Base-by-base conservation (phyloP, 768 basidiomycete genomes). In the Xerocomellus chrysenteron region DNA sequence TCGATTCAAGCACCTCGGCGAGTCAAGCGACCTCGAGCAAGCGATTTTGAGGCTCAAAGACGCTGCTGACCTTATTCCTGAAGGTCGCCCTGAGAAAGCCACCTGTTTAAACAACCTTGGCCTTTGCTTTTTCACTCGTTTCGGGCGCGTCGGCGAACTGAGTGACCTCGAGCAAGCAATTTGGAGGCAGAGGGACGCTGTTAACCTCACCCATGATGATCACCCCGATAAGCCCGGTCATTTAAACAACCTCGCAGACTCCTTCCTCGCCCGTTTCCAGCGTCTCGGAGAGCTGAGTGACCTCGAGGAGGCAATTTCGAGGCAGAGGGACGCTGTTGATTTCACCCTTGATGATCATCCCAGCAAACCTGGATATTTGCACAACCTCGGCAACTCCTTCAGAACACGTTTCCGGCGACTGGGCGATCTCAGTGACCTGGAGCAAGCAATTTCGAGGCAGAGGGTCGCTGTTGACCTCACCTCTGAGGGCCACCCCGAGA, bases 91-190 rank as follows among this genome's bases (percentile, higher is more conserved):
- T 11, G 35, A 36, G 8, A 48, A 36, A 36, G 7, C 46, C 12
- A 21, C 12, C 2, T 21, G 26, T 21, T 26, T 47, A 7, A 33
- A 12, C 19, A 47, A 47, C 16, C 47, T 47, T 8, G 46, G 47
- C 32, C 19, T 21, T 8, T 35, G 21, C 36, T 37, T 37, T 24
- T 17, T 39, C 16, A 35, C 13, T 16, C 47, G 47, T 24, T 49
- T 49, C 17, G 24, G 16, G 36, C 46, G 28, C 17, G 2, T 48
- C 13, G 50, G 44, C 8, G 26, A 40, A 2, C 30, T 19, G 17
- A 16, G 13, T 14, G 54, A 59, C 35, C 48, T 59, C 19, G 35
- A 30, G 7, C 24, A 59, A 47, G 54, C 49, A 24, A 52, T 52
- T 42, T 47, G 14, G 33, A 43, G 13, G 35, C 24, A 30, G 13